Evolutionary conservation across 2,329 filamentous ascomycete species (phyloP).

Genomic region (Nigrospora oryzae): DNA sequence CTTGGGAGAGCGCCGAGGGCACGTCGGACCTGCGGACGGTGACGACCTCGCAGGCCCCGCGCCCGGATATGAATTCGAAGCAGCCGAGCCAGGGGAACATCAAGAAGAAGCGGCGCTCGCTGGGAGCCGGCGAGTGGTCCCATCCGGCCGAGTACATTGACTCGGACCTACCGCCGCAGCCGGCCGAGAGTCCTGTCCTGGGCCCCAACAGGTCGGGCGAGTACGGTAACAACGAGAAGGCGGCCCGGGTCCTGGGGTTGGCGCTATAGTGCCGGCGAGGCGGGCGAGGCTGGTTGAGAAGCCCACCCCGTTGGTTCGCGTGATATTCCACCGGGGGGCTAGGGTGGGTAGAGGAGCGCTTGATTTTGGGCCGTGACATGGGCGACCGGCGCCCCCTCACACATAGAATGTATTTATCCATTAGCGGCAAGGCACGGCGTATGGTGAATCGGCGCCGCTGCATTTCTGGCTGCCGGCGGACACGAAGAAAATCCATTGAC

Average conservation of each 20-base stretch:
- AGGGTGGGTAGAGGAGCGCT: too few relatives aligned
- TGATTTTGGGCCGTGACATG: too few relatives aligned
- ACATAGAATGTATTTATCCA: too few relatives aligned
- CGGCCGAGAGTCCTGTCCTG: slow-evolving; percentile 19
- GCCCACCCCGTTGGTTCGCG: too few relatives aligned
- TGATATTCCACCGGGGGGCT: too few relatives aligned
- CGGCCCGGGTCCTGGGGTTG: slow-evolving; percentile 4
- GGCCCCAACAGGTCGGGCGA: slow-evolving; percentile 11
- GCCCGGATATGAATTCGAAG: slow-evolving; percentile 12
- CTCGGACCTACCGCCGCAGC: slow-evolving; percentile 7
- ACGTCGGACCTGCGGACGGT: slow-evolving; percentile 12
- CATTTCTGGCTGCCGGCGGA: too few relatives aligned
- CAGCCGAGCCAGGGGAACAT: slow-evolving; percentile 22
- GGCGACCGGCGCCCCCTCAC: too few relatives aligned
- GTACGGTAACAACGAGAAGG: slow-evolving; percentile 9
- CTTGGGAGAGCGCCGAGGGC: slow-evolving; percentile 8
- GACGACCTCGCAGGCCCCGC: slow-evolving; percentile 8
- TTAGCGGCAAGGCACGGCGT: too few relatives aligned
- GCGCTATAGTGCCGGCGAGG: slow-evolving; percentile 1
- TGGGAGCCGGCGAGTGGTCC: slow-evolving; percentile 18
- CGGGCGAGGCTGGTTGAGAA: too few relatives aligned
- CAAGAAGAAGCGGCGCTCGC: slow-evolving; percentile 23
- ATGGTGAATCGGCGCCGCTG: too few relatives aligned
- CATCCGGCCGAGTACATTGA: slow-evolving; percentile 21
- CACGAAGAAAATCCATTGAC: too few relatives aligned